Evolutionary conservation across 2,329 filamentous ascomycete genomes (phyloP).

Genomic region (Coniochaeta sp.): DNA sequence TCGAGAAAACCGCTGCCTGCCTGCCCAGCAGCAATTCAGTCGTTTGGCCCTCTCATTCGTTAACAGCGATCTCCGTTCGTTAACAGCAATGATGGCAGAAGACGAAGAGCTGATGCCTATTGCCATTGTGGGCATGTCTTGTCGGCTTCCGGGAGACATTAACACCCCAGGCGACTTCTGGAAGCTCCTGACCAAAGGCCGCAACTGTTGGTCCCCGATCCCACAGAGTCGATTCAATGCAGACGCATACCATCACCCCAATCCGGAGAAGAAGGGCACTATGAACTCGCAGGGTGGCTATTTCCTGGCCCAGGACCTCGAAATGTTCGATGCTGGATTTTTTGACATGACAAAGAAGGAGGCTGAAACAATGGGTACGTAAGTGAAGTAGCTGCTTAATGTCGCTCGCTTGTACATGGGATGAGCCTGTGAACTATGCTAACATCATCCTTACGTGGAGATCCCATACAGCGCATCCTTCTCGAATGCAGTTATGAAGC

Average conservation of each 20-base stretch:
- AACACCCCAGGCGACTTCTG: conserved; percentile 22
- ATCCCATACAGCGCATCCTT: conserved; percentile 20
- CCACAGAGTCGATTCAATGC: conserved; percentile 24
- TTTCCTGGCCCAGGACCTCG: conserved; percentile 21
- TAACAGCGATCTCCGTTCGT: too few species aligned
- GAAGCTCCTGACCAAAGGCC: conserved; percentile 19
- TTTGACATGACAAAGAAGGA: conserved; percentile 28
- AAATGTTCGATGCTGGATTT: conserved; percentile 23
- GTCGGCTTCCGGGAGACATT: conserved; percentile 21
- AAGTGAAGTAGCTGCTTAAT: not conserved
- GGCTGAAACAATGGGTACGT: conserved; percentile 22
- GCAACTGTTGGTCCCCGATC: conserved; percentile 21
- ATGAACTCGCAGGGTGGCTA: conserved; percentile 24
- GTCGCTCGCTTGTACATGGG: too few species aligned
- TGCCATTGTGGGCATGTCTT: conserved; percentile 26
- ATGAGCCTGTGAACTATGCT: not conserved
- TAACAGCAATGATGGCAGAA: not conserved
- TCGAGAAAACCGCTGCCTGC: not conserved
- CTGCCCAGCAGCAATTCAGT: not conserved
- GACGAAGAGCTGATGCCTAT: conserved; percentile 11
- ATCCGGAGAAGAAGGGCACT: conserved; percentile 22
- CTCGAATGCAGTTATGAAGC: conserved; percentile 26
- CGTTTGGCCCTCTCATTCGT: not conserved
- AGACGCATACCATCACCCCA: conserved; percentile 24
- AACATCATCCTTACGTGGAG: not conserved